phyloP scores from a whole-genome alignment of 202 grass and related monocot species.

The Hordeum pubiflorum region DNA sequence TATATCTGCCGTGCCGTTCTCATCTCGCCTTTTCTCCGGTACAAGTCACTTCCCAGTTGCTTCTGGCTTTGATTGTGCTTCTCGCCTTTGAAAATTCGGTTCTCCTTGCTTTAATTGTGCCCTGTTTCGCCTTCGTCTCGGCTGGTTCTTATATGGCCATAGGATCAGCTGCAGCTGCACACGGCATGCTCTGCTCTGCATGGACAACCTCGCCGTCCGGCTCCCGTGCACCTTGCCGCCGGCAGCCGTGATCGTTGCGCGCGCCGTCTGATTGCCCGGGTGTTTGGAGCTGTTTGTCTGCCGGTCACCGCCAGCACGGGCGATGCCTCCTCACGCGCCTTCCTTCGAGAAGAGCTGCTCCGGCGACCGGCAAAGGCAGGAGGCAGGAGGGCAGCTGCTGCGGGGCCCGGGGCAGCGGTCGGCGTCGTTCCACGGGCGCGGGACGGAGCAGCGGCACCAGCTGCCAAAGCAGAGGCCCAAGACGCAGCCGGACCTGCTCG shows the following conservation, averaged over 20 bases:
- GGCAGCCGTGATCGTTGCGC: slow-evolving; percentile 4
- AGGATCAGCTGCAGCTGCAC: not conserved
- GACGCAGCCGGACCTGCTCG: slow-evolving; percentile 69
- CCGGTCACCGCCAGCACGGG: not conserved
- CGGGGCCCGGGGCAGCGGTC: slow-evolving; percentile 28
- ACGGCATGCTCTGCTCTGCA: slow-evolving; percentile 15
- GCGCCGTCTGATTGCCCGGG: not conserved
- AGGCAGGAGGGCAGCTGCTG: not conserved
- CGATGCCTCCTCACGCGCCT: slow-evolving; percentile 32
- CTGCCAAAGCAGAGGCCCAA: slow-evolving; percentile 44
- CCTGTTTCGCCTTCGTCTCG: not conserved
- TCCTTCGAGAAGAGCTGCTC: slow-evolving; percentile 12
- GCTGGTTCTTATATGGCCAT: slow-evolving; percentile 17
- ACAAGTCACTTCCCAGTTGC: not conserved
- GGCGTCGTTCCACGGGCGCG: slow-evolving; percentile 65
- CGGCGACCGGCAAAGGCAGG: not conserved
- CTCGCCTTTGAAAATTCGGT: not conserved
- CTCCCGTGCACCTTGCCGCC: not conserved
- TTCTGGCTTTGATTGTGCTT: not conserved
- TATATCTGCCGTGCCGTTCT: not conserved
- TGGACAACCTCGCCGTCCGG: not conserved
- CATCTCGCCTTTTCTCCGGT: not conserved
- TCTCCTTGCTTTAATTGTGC: slow-evolving; percentile 1
- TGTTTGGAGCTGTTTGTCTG: not conserved
- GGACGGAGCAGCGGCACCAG: slow-evolving; percentile 13